Conservation (phyloP, 352 stramenopile genomes). For the Globisporangium recalcitrans region DNA sequence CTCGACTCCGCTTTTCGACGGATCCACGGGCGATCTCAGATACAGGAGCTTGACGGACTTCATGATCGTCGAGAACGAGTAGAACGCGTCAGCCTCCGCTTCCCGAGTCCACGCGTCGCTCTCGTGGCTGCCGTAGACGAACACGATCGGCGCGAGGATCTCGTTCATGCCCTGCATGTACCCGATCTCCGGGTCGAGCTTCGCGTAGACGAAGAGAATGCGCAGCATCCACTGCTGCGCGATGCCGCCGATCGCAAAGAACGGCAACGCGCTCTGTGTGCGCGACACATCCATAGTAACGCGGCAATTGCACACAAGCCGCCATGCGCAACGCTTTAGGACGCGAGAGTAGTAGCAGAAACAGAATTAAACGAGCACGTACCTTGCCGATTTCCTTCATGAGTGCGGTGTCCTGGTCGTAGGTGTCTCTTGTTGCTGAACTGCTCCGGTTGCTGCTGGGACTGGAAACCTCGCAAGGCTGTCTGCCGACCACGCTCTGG, state of each 20-base stretch:
- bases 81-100: conserved; percentile 51
- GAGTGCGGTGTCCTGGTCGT: conserved; percentile 31
- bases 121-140: conserved; percentile 62
- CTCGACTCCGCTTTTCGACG: conserved; percentile 47
- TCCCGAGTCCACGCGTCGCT: conserved; percentile 25
- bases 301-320: too few species aligned
- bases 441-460: background rate
- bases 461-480: background rate
- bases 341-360: background rate
- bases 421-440: conserved; percentile 1
- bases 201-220: conserved; percentile 73
- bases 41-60: conserved; percentile 44
- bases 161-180: conserved; percentile 97
- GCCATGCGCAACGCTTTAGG: background rate
- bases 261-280: conserved; percentile 44
- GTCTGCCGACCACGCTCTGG: conserved; percentile 8
- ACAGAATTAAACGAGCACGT: background rate
- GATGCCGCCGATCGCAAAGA: conserved; percentile 44
- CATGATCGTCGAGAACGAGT: conserved; percentile 48
- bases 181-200: conserved; percentile 71
- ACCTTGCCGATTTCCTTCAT: conserved; percentile 69
- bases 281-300: conserved; percentile 59
- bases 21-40: conserved; percentile 28
- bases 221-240: conserved; percentile 63
- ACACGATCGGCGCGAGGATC: conserved; percentile 84